Conservation (phyloP, 352 stramenopile genomes). For the Pythium phragmitis region DNA sequence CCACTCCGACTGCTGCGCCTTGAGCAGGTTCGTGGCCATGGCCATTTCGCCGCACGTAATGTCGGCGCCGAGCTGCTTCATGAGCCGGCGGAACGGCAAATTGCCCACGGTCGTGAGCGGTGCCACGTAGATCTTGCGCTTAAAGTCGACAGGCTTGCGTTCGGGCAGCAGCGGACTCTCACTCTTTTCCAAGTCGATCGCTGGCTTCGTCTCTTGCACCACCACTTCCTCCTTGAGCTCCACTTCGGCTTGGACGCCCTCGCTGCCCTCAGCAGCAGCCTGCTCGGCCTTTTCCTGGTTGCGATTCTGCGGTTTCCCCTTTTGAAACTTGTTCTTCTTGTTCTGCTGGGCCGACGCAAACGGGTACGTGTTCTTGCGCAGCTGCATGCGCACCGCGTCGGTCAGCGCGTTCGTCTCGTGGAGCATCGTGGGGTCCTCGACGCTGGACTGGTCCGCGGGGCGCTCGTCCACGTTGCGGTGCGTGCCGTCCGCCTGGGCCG, state of each 20-base stretch:
- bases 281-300: slow-evolving; percentile 25
- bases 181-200: slow-evolving; percentile 29
- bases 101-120: slow-evolving; percentile 99
- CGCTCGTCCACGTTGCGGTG: slow-evolving; percentile 46
- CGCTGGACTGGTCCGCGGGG: slow-evolving; percentile 32
- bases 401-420: slow-evolving; percentile 86
- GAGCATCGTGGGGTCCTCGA: slow-evolving; percentile 27
- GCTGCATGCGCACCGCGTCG: slow-evolving; percentile 70
- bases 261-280: not conserved
- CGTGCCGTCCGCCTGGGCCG: slow-evolving; percentile 28
- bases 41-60: slow-evolving; percentile 99
- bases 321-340: slow-evolving; percentile 59
- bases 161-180: slow-evolving; percentile 36
- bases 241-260: slow-evolving; percentile 5
- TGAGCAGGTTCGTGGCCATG: slow-evolving; percentile 93
- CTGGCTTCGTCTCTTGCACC: not conserved
- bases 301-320: slow-evolving; percentile 39
- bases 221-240: slow-evolving; percentile 5
- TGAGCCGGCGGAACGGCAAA: slow-evolving; percentile 96
- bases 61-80: slow-evolving; percentile 97
- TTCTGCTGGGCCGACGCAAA: slow-evolving; percentile 83
- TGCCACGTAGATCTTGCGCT: slow-evolving; percentile 98
- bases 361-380: slow-evolving; percentile 93
- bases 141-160: slow-evolving; percentile 95
- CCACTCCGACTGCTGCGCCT: slow-evolving; percentile 96